Conservation (phyloP, 2,329 filamentous ascomycete species). For the Acephala macrosclerotiorum region DNA sequence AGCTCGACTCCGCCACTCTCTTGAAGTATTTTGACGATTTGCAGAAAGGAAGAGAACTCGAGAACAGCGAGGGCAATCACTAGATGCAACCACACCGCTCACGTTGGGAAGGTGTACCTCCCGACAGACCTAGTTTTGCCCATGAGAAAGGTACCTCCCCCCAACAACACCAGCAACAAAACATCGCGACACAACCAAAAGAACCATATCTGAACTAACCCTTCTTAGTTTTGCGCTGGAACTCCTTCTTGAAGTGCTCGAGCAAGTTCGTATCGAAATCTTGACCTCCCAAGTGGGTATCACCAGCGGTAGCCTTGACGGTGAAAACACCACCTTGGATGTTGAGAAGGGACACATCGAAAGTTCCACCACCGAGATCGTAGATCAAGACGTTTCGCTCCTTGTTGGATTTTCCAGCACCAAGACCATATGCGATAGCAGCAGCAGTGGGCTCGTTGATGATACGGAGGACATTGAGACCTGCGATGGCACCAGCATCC, state of each 20-base stretch:
- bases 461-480: conserved; percentile 98
- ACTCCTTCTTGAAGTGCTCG: conserved; percentile 97
- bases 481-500: conserved; percentile 97
- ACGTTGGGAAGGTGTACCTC: too few relatives aligned
- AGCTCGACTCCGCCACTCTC: not conserved
- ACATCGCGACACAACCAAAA: too few relatives aligned
- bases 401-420: conserved; percentile 92
- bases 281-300: conserved; percentile 94
- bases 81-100: too few relatives aligned
- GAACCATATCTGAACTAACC: conserved; percentile 58
- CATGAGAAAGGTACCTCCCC: too few relatives aligned
- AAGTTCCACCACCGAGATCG: conserved; percentile 99
- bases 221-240: conserved; percentile 81
- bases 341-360: conserved; percentile 99
- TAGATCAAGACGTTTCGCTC: conserved; percentile 99
- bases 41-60: not conserved
- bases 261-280: conserved; percentile 97
- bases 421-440: conserved; percentile 97
- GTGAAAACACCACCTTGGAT: conserved; percentile 99
- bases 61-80: conserved; percentile 1
- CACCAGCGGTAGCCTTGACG: conserved; percentile 97
- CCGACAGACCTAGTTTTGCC: too few relatives aligned
- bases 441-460: conserved; percentile 99
- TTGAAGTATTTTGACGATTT: not conserved
- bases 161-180: too few relatives aligned